Base-by-base conservation (phyloP, 1,284 basidiomycete genomes). In the Xerocomus amazonicus region DNA sequence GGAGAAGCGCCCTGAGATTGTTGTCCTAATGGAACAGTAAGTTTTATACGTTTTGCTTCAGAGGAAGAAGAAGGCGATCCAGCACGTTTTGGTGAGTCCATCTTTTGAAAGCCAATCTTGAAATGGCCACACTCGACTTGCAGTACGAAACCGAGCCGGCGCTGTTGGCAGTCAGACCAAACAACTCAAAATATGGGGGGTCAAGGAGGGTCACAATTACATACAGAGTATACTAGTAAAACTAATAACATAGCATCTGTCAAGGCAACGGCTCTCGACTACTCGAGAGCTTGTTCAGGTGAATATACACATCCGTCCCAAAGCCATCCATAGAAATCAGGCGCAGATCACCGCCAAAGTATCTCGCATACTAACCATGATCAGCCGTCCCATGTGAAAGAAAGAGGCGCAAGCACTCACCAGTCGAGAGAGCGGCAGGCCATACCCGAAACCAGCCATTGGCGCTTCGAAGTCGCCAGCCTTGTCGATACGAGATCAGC, bases 251-350 rank as follows among this genome's bases (percentile, higher is more conserved):
- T 6, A 41, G 16, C 16, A 17, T n/a, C n/a, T n/a, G n/a, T n/a
- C 50, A 86, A 14, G 78, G 86, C 37, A 91, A 68, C 6, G 89
- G 89, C 67, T 91, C 89, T 38, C 83, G 73, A 59, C 83, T 88
- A 59, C 86, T 89, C 16, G 87, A 89, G 14, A 95, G 76, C 47
- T 87, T 79, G 65, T 94, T 95, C 46, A 95, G 72, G 66, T 95
- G 92, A 55, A 46, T 90, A 65, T 95, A 95, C 1, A 94, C 88
- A 64, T 92, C 91, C 34, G 91, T 94, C 4, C 90, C 93, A 60
- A 91, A 96, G 7, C 94, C 94, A 58, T 98, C 95, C 96, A 99
- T 98, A 38, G 93, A 92, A 59, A 99, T 98, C 49, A 99, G 72
- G 45, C 92, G 81, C 16, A 99, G 73, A 69, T 98, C 95, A 3